Percentiles rank a stretch among this genome's conserved stretches.
These are phyloP conservation scores for Gamsiella multidivaricata DNA, from an alignment of 192 early-diverging fungal species.

Conservation along the genomic window DNA sequence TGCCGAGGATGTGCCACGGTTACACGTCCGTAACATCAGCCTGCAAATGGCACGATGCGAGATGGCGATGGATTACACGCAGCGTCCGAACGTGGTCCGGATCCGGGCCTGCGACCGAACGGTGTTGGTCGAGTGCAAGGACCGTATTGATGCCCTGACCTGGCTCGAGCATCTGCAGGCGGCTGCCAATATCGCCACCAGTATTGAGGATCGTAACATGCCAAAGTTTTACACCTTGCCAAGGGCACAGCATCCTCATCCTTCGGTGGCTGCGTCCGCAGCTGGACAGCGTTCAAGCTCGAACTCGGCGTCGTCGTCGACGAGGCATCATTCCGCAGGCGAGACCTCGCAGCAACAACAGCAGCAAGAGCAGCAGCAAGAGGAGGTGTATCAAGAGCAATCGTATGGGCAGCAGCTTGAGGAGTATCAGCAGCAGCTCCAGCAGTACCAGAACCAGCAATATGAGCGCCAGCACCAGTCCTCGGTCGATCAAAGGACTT, in stretches of 20 bases:
- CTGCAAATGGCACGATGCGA: conserved; percentile 52
- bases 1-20: conserved; percentile 42
- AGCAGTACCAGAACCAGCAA: conserved; percentile 11
- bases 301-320: conserved; percentile 4
- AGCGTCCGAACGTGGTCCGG: conserved; percentile 58
- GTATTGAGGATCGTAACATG: conserved; percentile 59
- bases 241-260: conserved; percentile 13
- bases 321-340: conserved; percentile 4
- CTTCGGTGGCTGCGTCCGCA: not conserved
- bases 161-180: conserved; percentile 63
- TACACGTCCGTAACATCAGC: conserved; percentile 45
- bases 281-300: not conserved
- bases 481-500: not conserved
- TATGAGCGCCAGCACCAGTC: conserved; percentile 1
- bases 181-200: conserved; percentile 59
- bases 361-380: not conserved
- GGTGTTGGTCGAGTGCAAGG: conserved; percentile 53
- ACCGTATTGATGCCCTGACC: conserved; percentile 47
- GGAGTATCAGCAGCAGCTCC: conserved; percentile 5
- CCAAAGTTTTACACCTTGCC: conserved; percentile 60
- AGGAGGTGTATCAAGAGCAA: not conserved
- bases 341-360: not conserved
- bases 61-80: conserved; percentile 57
- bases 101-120: conserved; percentile 55
- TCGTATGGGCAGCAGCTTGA: not conserved